A percentile compares a stretch with the other conserved stretches of the same genome.
phyloP scores from a whole-genome alignment of 202 grass and related monocot species.

The Brachypodium distachyon region DNA sequence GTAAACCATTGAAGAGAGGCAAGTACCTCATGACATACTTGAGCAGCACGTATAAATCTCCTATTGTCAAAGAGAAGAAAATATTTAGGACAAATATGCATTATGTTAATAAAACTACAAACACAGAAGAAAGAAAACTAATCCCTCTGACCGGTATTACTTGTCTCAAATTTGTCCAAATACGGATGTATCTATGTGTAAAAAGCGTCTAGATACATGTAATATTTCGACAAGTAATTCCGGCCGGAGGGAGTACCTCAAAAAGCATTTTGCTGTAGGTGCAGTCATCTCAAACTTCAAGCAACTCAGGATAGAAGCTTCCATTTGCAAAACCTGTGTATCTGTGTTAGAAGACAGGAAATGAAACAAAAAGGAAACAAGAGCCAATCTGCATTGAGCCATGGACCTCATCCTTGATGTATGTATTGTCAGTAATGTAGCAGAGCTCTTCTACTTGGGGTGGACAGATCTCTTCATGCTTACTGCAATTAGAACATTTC shows the following conservation, averaged over 20 bases:
- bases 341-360: conserved; percentile 7
- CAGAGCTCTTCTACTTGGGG: conserved; percentile 67
- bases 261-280: conserved; percentile 52
- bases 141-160: too few relatives aligned
- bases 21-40: conserved; percentile 47
- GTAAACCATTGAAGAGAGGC: neutral
- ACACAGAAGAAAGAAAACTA: too few relatives aligned
- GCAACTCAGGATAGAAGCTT: conserved; percentile 45
- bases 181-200: too few relatives aligned
- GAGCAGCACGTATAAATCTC: conserved; percentile 39
- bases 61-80: conserved; percentile 14
- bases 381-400: neutral
- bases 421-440: conserved; percentile 61
- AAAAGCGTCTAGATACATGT: too few relatives aligned
- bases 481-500: conserved; percentile 30
- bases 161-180: too few relatives aligned
- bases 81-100: neutral
- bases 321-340: conserved; percentile 63
- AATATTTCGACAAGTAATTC: too few relatives aligned
- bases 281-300: conserved; percentile 62
- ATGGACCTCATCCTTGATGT: conserved; percentile 55
- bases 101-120: neutral
- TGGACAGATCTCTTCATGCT: conserved; percentile 74
- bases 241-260: too few relatives aligned
- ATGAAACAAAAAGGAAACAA: neutral